Percentiles rank a stretch among this genome's conserved stretches.
Evolutionary conservation across 305 asterid species (phyloP).

Genomic region (Fraxinus baroniana): DNA sequence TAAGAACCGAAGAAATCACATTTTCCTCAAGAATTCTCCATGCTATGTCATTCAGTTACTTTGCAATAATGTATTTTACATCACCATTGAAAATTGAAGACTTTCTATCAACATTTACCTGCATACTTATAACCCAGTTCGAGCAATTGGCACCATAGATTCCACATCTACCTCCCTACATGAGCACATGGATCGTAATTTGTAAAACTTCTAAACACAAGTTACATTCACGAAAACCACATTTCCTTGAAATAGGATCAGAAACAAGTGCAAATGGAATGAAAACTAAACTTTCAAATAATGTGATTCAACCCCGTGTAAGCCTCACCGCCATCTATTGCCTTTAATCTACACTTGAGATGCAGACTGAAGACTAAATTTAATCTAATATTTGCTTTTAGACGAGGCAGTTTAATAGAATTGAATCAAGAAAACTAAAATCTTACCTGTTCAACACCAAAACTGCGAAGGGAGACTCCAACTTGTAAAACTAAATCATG

Average conservation of each 20-base stretch:
- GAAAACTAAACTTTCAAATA: not conserved
- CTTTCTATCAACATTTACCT: conserved; percentile 38
- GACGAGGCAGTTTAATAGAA: not conserved
- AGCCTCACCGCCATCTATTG: not conserved
- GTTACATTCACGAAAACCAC: not conserved
- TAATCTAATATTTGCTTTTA: not conserved
- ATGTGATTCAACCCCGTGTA: not conserved
- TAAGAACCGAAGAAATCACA: not conserved
- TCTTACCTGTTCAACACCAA: conserved; percentile 55
- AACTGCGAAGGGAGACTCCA: conserved; percentile 58
- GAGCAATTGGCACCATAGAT: conserved; percentile 79
- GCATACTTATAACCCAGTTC: conserved; percentile 82
- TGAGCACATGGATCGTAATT: not conserved
- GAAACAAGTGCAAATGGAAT: not conserved
- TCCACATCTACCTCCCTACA: conserved; percentile 74
- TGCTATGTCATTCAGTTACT: not conserved
- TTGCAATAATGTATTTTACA: not conserved
- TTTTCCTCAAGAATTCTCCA: not conserved
- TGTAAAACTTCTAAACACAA: not conserved
- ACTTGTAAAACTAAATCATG: conserved; percentile 53
- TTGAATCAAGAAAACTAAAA: not conserved
- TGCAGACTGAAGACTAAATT: not conserved
- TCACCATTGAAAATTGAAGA: not conserved
- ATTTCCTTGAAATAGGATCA: not conserved
- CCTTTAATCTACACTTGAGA: not conserved